Conservation (phyloP, 2,329 filamentous ascomycete genomes). For the Colletotrichum echinochloae region DNA sequence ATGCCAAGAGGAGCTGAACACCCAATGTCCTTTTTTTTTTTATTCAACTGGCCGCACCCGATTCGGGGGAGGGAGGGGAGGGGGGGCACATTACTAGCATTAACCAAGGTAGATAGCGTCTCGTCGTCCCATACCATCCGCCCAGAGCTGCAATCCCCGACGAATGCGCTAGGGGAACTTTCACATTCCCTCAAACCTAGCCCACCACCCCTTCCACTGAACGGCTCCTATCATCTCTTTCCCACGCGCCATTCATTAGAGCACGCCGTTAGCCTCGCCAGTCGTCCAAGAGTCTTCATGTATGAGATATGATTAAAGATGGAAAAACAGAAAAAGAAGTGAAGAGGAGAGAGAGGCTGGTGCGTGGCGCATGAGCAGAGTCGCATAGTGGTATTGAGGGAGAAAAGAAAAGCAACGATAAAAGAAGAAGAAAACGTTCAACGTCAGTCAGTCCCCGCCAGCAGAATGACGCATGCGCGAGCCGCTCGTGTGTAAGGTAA, state of each 20-base stretch:
- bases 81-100: slow-evolving; percentile 24
- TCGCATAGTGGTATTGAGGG: slow-evolving; percentile 35
- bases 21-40: slow-evolving; percentile 24
- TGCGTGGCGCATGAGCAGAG: slow-evolving; percentile 24
- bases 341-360: slow-evolving; percentile 6
- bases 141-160: not conserved
- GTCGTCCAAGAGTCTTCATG: slow-evolving; percentile 30
- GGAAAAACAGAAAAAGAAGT: slow-evolving; percentile 17
- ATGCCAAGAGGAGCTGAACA: not conserved
- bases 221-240: slow-evolving; percentile 10
- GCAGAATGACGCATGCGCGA: slow-evolving; percentile 31
- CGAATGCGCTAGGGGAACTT: not conserved
- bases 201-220: not conserved
- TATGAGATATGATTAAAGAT: slow-evolving; percentile 32
- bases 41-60: slow-evolving; percentile 29
- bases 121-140: slow-evolving; percentile 1
- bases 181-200: not conserved
- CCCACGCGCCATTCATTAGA: slow-evolving; percentile 36
- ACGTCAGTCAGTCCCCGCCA: slow-evolving; percentile 11
- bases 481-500: slow-evolving; percentile 34
- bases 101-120: slow-evolving; percentile 30
- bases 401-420: too few species aligned
- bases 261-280: slow-evolving; percentile 30
- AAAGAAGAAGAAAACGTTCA: not conserved
- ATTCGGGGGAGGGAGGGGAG: too few species aligned